A percentile compares a stretch with the other conserved stretches of the same genome.
Conservation (phyloP, 164 flowering plant genomes). For the Houttuynia cordata region DNA sequence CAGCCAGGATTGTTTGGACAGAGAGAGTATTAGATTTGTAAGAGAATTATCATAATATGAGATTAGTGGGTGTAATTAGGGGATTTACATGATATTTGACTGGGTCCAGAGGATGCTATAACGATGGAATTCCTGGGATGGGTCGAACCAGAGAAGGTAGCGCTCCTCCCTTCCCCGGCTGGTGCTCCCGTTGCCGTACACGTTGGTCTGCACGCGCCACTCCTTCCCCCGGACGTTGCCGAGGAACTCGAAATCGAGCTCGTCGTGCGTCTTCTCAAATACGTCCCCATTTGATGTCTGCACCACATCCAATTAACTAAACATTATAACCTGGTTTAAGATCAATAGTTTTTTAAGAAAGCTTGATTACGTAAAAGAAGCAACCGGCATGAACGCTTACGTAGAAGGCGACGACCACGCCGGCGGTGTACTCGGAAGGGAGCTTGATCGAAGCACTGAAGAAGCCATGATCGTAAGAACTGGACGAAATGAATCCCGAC, state of each 20-base stretch:
- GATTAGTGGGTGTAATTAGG: neutral
- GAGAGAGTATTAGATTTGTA: neutral
- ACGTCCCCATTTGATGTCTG: slow-evolving; percentile 82
- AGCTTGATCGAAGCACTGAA: slow-evolving; percentile 84
- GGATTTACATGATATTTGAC: slow-evolving; percentile 56
- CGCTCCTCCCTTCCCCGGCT: slow-evolving; percentile 80
- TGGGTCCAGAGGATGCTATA: slow-evolving; percentile 87
- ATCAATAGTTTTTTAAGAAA: no score
- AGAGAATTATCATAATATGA: neutral
- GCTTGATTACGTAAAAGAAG: no score
- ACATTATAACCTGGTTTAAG: neutral
- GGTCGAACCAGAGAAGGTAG: slow-evolving; percentile 81
- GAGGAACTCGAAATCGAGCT: slow-evolving; percentile 78
- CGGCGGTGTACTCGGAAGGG: slow-evolving; percentile 74
- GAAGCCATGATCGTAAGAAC: slow-evolving; percentile 57
- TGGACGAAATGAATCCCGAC: slow-evolving; percentile 76
- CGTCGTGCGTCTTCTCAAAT: slow-evolving; percentile 78
- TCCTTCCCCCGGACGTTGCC: slow-evolving; percentile 61
- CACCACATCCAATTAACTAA: neutral
- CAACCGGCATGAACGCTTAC: slow-evolving; percentile 26
- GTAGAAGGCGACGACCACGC: slow-evolving; percentile 84
- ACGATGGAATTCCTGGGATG: slow-evolving; percentile 55
- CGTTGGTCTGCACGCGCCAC: slow-evolving; percentile 87
- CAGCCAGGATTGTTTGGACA: no score
- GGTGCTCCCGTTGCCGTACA: slow-evolving; percentile 93